These are phyloP conservation scores for Corrigiola litoralis DNA, from an alignment of 179 eudicot genomes.

Conservation along the genomic window DNA sequence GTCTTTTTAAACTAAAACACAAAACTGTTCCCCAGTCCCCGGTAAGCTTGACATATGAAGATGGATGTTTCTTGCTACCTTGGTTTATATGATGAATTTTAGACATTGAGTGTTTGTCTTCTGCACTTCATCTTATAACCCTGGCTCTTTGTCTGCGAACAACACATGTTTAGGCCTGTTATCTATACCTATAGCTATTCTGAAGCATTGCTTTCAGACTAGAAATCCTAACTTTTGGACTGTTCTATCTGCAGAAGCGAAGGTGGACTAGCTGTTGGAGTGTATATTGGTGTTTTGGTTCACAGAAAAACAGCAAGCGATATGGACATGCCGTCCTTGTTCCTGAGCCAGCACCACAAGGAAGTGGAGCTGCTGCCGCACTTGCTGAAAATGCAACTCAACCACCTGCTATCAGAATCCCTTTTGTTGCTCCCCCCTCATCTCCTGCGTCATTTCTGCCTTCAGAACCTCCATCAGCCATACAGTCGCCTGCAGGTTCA, in stretches of 20 bases:
- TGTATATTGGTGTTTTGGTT: constrained; percentile 67
- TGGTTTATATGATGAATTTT: too few relatives aligned
- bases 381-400: constrained; percentile 36
- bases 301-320: constrained; percentile 47
- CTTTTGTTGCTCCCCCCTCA: constrained; percentile 89
- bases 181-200: too few relatives aligned
- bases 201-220: background rate
- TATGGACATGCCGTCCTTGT: constrained; percentile 69
- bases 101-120: too few relatives aligned
- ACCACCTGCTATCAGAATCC: constrained; percentile 39
- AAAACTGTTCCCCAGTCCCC: too few relatives aligned
- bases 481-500: constrained; percentile 73
- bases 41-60: too few relatives aligned
- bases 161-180: too few relatives aligned
- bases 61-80: too few relatives aligned
- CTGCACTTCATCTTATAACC: too few relatives aligned
- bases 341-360: constrained; percentile 49
- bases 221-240: background rate
- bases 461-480: constrained; percentile 79
- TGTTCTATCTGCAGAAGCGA: constrained; percentile 49
- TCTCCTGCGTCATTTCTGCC: constrained; percentile 93
- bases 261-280: constrained; percentile 77
- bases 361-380: constrained; percentile 29
- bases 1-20: too few relatives aligned
- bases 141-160: too few relatives aligned